Conservation (phyloP, 225 moss, liverwort and hornwort genomes). For the Sphagnum contortum region DNA sequence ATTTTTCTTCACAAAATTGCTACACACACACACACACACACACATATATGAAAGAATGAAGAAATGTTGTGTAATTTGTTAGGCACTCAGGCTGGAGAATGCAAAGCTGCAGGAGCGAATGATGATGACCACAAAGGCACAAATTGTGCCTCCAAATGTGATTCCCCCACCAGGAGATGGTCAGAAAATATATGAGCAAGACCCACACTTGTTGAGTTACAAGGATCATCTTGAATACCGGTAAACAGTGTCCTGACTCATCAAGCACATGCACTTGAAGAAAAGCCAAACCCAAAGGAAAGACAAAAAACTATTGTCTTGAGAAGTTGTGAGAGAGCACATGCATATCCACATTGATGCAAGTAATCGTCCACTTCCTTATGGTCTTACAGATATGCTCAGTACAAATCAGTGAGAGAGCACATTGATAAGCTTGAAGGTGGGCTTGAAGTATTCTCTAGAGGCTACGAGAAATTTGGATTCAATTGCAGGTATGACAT, state of each 20-base stretch:
- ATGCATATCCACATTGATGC: too few relatives aligned
- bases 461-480: constrained; percentile 4
- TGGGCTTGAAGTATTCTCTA: constrained; percentile 5
- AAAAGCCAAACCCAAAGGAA: too few relatives aligned
- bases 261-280: too few relatives aligned
- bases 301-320: too few relatives aligned
- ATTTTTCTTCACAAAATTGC: too few relatives aligned
- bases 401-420: constrained; percentile 3
- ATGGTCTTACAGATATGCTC: constrained; percentile 1
- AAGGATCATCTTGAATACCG: constrained; percentile 7
- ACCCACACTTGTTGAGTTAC: constrained; percentile 2
- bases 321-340: too few relatives aligned
- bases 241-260: background rate
- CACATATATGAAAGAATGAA: too few relatives aligned
- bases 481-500: background rate
- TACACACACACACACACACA: too few relatives aligned
- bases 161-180: constrained; percentile 9
- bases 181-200: constrained; percentile 6
- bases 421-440: constrained; percentile 4
- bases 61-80: background rate
- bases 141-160: constrained; percentile 1
- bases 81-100: constrained; percentile 3
- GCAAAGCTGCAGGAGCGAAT: background rate
- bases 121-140: too few relatives aligned
- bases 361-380: too few relatives aligned